Evolutionary conservation across 176 grass and related monocot species (phyloP).

Genomic region (Stipa capillata): DNA sequence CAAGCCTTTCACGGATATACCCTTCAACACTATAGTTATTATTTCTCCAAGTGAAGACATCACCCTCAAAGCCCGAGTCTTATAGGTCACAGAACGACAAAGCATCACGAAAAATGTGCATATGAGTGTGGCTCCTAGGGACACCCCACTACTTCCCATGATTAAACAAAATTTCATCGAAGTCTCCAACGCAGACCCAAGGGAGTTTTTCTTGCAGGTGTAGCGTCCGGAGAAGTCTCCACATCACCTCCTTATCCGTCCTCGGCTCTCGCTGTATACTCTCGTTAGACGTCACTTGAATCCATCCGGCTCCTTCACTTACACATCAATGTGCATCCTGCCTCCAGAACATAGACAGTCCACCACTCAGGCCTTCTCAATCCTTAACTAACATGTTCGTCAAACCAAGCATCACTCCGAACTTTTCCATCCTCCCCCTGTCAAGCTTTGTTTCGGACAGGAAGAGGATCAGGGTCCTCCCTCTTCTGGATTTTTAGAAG

Average conservation of each 20-base stretch:
- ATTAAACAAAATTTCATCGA: not conserved
- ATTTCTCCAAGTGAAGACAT: not conserved
- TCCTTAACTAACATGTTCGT: too few relatives aligned
- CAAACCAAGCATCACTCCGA: too few relatives aligned
- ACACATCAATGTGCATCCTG: not conserved
- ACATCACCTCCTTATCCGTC: not conserved
- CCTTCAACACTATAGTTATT: not conserved
- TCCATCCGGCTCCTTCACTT: not conserved
- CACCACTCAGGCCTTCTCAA: too few relatives aligned
- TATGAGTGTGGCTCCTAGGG: not conserved
- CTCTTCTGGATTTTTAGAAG: too few relatives aligned
- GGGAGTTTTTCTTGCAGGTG: rapidly evolving
- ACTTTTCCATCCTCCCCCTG: too few relatives aligned
- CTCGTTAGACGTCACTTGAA: not conserved
- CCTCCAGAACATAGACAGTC: too few relatives aligned
- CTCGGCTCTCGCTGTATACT: not conserved
- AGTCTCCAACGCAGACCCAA: not conserved
- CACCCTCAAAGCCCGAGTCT: not conserved
- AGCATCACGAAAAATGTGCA: not conserved
- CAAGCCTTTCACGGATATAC: not conserved
- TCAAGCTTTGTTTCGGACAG: too few relatives aligned
- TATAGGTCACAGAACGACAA: not conserved
- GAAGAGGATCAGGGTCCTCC: too few relatives aligned
- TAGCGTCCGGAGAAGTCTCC: not conserved
- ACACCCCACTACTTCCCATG: not conserved